Evolutionary conservation across 495 filamentous ascomycete genomes (phyloP).

Genomic region (Staphylotrichum tortipilum): DNA sequence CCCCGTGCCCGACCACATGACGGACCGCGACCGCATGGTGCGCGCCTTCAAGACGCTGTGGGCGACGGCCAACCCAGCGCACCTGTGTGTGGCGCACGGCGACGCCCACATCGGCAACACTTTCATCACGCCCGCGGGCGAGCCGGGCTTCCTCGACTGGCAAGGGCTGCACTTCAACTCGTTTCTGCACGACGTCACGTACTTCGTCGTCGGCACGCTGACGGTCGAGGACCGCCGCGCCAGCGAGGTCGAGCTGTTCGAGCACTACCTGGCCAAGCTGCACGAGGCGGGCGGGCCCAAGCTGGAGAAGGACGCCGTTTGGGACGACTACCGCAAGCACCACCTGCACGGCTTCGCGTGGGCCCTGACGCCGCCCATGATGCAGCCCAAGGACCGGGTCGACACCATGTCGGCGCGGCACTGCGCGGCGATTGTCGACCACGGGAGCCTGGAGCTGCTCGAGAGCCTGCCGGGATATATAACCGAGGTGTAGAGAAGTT

Average conservation of each 20-base stretch:
- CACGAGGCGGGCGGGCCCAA: constrained; percentile 1
- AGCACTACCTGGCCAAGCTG: neutral
- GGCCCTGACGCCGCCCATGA: neutral
- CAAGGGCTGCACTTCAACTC: neutral
- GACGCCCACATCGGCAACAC: constrained; percentile 1
- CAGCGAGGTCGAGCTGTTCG: neutral
- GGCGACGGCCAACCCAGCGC: neutral
- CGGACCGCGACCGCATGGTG: neutral
- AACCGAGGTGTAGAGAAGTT: neutral
- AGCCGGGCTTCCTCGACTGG: constrained; percentile 2
- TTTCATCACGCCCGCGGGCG: neutral
- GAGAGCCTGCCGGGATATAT: neutral
- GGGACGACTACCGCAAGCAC: neutral
- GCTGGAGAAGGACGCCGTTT: neutral
- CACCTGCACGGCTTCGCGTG: neutral
- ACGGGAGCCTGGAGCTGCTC: neutral
- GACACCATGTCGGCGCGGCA: neutral
- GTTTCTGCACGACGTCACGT: neutral
- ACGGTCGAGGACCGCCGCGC: neutral
- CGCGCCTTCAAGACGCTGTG: neutral
- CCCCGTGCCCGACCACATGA: neutral
- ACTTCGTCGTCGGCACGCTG: neutral
- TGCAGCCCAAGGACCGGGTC: neutral
- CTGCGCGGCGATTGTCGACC: neutral
- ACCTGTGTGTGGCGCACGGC: neutral